Percentiles rank a stretch among this genome's conserved stretches.
Evolutionary conservation across 2,329 filamentous ascomycete species (phyloP).

Genomic region (Penicillium sp.): DNA sequence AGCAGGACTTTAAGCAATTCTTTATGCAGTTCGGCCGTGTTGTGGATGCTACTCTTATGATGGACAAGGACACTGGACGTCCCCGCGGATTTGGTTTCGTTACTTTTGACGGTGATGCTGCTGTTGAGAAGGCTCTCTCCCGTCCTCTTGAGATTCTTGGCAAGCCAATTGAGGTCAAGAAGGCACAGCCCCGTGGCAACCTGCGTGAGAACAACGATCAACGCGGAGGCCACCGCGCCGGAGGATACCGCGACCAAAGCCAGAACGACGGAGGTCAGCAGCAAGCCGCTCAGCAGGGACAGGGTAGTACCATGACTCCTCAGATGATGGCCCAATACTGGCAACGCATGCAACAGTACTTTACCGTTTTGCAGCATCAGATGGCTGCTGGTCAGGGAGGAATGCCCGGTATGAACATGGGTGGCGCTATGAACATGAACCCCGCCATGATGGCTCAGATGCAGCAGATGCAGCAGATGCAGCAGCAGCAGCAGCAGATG

Average conservation of each 20-base stretch:
- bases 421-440: constrained; percentile 62
- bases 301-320: constrained; percentile 66
- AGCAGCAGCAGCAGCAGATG: constrained; percentile 53
- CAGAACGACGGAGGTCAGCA: constrained; percentile 38
- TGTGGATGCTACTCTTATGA: constrained; percentile 96
- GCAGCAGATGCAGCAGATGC: constrained; percentile 57
- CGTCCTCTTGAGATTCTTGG: constrained; percentile 82
- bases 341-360: constrained; percentile 97
- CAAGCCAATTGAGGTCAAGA: constrained; percentile 96
- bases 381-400: constrained; percentile 52
- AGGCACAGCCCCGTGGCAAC: constrained; percentile 89
- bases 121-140: constrained; percentile 82
- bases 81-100: constrained; percentile 96
- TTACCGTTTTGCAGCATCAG: constrained; percentile 87
- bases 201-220: constrained; percentile 74
- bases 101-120: constrained; percentile 90
- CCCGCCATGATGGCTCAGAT: constrained; percentile 66
- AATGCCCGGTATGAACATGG: constrained; percentile 51
- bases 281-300: constrained; percentile 40
- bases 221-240: constrained; percentile 34
- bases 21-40: constrained; percentile 95
- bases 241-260: constrained; percentile 35
- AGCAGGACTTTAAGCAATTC: constrained; percentile 91
- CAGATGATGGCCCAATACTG: constrained; percentile 98
- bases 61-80: constrained; percentile 98